Evolutionary conservation across 345 rosid genomes (phyloP).

Genomic region (Eucalyptus sp.): DNA sequence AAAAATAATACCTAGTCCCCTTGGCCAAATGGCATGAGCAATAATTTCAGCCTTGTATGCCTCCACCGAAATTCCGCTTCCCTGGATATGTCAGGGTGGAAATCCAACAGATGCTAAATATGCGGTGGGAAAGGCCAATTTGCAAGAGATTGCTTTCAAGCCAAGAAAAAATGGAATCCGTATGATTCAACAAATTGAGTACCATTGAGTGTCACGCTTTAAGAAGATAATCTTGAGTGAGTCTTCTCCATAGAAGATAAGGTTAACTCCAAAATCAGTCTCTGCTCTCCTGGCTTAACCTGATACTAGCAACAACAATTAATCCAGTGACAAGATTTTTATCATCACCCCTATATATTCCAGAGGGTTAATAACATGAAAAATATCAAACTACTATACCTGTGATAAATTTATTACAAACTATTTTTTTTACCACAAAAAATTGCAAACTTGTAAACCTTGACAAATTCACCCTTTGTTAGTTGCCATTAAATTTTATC

Average conservation of each 20-base stretch:
- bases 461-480: rapidly evolving
- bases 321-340: background rate
- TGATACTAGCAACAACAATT: background rate
- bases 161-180: background rate
- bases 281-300: background rate
- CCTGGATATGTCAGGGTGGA: too few species aligned
- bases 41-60: background rate
- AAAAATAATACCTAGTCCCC: background rate
- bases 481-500: rapidly evolving
- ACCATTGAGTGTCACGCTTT: background rate
- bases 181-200: background rate
- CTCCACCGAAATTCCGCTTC: background rate
- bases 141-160: background rate
- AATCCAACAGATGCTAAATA: too few species aligned
- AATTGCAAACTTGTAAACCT: rapidly evolving
- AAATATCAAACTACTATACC: rapidly evolving
- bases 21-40: background rate
- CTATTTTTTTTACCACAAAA: too few species aligned
- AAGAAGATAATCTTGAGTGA: background rate
- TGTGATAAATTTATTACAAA: too few species aligned
- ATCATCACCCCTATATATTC: too few species aligned
- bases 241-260: background rate
- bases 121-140: background rate
- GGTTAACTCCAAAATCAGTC: background rate
- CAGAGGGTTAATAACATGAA: rapidly evolving